phyloP scores from a whole-genome alignment of 2,329 filamentous ascomycete species.

The Colletotrichum sp. region DNA sequence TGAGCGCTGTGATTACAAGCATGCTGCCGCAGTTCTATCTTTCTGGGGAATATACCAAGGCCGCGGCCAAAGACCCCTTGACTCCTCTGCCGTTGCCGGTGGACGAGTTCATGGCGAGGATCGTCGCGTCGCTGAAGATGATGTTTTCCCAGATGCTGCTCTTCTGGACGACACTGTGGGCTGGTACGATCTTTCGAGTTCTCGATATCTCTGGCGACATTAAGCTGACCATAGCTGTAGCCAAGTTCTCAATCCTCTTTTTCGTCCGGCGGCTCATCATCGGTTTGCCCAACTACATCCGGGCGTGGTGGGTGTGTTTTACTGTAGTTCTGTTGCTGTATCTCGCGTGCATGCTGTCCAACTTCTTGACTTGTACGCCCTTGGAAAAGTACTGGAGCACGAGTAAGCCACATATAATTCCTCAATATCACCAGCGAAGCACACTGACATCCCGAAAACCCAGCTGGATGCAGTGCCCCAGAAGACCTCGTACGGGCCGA shows the following conservation, averaged over 20 bases:
- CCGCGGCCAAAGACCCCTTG: background rate
- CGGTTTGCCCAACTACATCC: constrained; percentile 2
- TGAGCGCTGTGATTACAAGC: background rate
- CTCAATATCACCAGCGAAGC: background rate
- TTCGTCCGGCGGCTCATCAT: constrained; percentile 1
- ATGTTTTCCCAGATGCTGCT: constrained; percentile 13
- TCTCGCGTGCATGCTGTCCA: constrained; percentile 5
- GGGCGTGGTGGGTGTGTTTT: constrained; percentile 7
- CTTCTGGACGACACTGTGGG: constrained; percentile 12
- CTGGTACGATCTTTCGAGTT: background rate
- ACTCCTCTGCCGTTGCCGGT: background rate
- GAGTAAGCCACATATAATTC: background rate
- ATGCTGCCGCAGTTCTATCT: constrained; percentile 10
- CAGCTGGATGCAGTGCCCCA: constrained; percentile 1
- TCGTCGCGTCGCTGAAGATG: background rate
- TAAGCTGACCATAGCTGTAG: background rate
- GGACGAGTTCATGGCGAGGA: background rate
- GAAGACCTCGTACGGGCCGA: constrained; percentile 4
- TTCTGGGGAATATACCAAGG: constrained; percentile 9
- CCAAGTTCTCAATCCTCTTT: constrained; percentile 9
- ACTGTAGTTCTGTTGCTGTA: background rate
- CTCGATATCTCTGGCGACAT: background rate
- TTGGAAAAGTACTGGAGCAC: constrained; percentile 13
- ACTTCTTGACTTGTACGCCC: constrained; percentile 6
- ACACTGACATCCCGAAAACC: no score